Evolutionary conservation across 768 basidiomycete species (phyloP).

Genomic region (Suillus subalutaceus): DNA sequence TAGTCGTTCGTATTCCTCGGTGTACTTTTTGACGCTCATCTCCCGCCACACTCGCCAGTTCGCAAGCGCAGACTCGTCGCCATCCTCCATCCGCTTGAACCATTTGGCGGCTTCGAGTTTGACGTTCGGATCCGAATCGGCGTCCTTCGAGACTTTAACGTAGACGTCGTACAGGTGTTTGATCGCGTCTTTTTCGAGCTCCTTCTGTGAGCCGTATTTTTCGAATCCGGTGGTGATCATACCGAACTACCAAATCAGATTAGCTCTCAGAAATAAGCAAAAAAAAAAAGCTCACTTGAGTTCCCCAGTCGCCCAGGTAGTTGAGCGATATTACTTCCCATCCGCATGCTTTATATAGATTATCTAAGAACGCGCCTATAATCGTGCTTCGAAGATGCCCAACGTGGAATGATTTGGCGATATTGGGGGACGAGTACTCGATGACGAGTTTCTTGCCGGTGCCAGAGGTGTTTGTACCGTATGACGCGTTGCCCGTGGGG

Average conservation of each 20-base stretch:
- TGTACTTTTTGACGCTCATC: slow-evolving; percentile 87
- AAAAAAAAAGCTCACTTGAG: slow-evolving; percentile 65
- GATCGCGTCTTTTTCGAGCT: slow-evolving; percentile 86
- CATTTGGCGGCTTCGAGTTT: slow-evolving; percentile 78
- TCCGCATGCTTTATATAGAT: slow-evolving; percentile 89
- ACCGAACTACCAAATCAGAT: slow-evolving; percentile 58
- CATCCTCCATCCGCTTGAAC: slow-evolving; percentile 96
- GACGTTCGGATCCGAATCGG: slow-evolving; percentile 68
- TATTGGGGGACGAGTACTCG: slow-evolving; percentile 97
- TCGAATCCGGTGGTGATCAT: slow-evolving; percentile 90
- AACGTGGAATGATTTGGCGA: slow-evolving; percentile 98
- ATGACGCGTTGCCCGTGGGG: slow-evolving; percentile 63
- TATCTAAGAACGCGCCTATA: slow-evolving; percentile 92
- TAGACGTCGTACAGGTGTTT: slow-evolving; percentile 95
- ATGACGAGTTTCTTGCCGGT: slow-evolving; percentile 83
- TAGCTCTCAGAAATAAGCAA: neutral
- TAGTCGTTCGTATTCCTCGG: slow-evolving; percentile 82
- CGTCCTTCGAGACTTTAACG: slow-evolving; percentile 90
- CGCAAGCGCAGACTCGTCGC: slow-evolving; percentile 78
- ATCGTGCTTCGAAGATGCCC: slow-evolving; percentile 98
- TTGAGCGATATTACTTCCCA: slow-evolving; percentile 93
- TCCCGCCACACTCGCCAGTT: slow-evolving; percentile 96
- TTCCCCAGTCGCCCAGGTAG: slow-evolving; percentile 98
- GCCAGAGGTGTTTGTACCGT: slow-evolving; percentile 80
- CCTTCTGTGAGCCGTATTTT: slow-evolving; percentile 85